Evolutionary conservation across 106 monocot species (phyloP).

Genomic region (Gastrodia elata): DNA sequence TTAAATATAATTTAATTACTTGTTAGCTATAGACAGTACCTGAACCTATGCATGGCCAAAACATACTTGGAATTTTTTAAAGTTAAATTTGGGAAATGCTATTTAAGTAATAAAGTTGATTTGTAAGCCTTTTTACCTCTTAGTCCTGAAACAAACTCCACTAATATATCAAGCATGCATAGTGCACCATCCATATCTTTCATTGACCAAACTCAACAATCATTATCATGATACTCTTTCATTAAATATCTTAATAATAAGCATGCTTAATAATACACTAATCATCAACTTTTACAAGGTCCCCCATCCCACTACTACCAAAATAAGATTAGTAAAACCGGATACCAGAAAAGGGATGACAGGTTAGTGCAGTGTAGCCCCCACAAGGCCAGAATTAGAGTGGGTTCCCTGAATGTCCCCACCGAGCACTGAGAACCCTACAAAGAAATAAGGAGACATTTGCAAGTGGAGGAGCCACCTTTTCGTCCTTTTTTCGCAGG

Average conservation of each 20-base stretch:
- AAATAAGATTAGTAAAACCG: slow-evolving; percentile 16
- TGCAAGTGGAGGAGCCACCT: slow-evolving; percentile 26
- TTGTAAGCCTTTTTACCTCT: no score
- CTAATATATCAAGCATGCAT: slow-evolving; percentile 9
- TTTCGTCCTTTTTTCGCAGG: slow-evolving; percentile 43
- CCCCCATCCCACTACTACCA: slow-evolving; percentile 48
- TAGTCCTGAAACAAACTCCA: not conserved
- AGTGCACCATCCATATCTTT: not conserved
- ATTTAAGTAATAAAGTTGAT: no score
- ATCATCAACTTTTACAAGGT: slow-evolving; percentile 28
- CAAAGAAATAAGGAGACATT: slow-evolving; percentile 13
- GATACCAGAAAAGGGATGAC: slow-evolving; percentile 17
- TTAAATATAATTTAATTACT: no score
- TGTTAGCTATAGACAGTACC: no score
- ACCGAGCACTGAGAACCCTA: slow-evolving; percentile 14
- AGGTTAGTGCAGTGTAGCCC: slow-evolving; percentile 49
- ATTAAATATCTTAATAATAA: slow-evolving; percentile 24
- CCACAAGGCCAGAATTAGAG: slow-evolving; percentile 19
- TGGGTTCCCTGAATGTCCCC: slow-evolving; percentile 15
- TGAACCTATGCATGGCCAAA: no score
- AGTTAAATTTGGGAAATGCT: no score
- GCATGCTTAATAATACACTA: slow-evolving; percentile 16
- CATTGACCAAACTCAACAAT: not conserved
- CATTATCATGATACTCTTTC: slow-evolving; percentile 22
- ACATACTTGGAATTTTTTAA: no score